A percentile compares a stretch with the other conserved stretches of the same genome.
phyloP scores from a whole-genome alignment of 1,284 basidiomycete species.

The Rhodotorula sp. region DNA sequence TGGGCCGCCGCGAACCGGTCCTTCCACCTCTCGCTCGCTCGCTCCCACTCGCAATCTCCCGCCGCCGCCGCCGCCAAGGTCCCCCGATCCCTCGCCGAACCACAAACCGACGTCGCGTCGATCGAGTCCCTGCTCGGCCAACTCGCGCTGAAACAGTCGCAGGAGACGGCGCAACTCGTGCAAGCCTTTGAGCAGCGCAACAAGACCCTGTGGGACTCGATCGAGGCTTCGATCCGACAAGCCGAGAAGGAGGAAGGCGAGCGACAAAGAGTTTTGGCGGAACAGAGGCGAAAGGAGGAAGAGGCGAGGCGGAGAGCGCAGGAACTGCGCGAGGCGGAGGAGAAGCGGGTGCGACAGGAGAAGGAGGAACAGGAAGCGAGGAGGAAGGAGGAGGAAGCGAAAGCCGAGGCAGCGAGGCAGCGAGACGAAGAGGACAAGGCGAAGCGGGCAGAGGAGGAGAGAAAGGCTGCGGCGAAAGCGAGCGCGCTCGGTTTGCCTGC shows the following conservation, averaged over 20 bases:
- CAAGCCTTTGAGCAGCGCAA: conserved; percentile 74
- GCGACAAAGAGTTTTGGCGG: conserved; percentile 59
- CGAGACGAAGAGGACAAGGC: conserved; percentile 61
- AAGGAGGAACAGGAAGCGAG: conserved; percentile 55
- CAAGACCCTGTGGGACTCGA: conserved; percentile 67
- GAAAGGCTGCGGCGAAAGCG: conserved; percentile 12
- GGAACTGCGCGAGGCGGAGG: conserved; percentile 29
- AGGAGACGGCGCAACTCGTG: conserved; percentile 66
- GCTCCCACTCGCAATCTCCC: conserved; percentile 19
- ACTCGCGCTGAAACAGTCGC: conserved; percentile 24
- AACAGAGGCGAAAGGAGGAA: conserved; percentile 60
- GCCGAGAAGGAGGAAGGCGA: conserved; percentile 76
- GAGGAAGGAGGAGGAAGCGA: conserved; percentile 54
- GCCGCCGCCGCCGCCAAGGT: not conserved
- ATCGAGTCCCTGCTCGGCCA: conserved; percentile 32
- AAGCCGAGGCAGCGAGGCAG: conserved; percentile 50
- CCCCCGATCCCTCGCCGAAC: not conserved
- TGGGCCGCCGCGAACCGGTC: conserved; percentile 40
- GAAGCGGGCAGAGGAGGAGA: conserved; percentile 10
- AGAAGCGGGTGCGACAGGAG: conserved; percentile 25
- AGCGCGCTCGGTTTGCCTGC: conserved; percentile 6
- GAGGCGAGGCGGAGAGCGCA: conserved; percentile 48
- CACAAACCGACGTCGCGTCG: conserved; percentile 10
- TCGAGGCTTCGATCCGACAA: conserved; percentile 68
- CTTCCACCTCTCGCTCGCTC: conserved; percentile 34